Evolutionary conservation across 106 monocot species (phyloP).

Genomic region (Allium fistulosum): DNA sequence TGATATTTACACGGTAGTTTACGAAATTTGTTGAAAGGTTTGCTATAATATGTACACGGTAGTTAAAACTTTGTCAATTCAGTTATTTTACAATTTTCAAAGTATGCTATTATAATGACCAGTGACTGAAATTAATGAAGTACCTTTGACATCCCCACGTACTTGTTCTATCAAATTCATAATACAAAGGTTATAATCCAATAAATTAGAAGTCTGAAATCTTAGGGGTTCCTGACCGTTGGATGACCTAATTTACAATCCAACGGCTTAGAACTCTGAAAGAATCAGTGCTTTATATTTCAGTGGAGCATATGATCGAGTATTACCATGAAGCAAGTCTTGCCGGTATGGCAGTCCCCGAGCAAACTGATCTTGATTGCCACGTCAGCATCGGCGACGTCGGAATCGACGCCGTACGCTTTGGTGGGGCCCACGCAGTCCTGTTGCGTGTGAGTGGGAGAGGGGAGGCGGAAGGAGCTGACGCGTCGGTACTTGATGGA

Average conservation of each 20-base stretch:
- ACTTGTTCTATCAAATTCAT: constrained; percentile 41
- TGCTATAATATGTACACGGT: too few relatives aligned
- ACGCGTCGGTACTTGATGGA: constrained; percentile 11
- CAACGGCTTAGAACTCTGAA: background rate
- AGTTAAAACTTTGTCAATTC: too few relatives aligned
- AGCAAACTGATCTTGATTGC: constrained; percentile 72
- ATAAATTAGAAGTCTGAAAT: background rate
- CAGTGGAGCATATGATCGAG: background rate
- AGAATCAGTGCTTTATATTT: background rate
- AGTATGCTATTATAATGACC: too few relatives aligned
- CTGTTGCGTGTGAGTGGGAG: background rate
- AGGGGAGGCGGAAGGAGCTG: background rate
- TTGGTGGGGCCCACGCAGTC: background rate
- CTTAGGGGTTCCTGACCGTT: background rate
- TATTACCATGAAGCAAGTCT: constrained; percentile 88
- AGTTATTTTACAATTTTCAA: too few relatives aligned
- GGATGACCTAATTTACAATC: background rate
- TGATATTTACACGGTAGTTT: background rate
- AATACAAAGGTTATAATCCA: background rate
- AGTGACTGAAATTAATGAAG: background rate
- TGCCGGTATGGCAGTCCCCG: constrained; percentile 73
- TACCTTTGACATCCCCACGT: constrained; percentile 85
- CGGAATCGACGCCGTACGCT: background rate
- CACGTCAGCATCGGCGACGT: constrained; percentile 33
- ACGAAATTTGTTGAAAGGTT: too few relatives aligned